Evolutionary conservation across 805 yeast genomes (phyloP).

Genomic region (Starmerella sirachaensis): DNA sequence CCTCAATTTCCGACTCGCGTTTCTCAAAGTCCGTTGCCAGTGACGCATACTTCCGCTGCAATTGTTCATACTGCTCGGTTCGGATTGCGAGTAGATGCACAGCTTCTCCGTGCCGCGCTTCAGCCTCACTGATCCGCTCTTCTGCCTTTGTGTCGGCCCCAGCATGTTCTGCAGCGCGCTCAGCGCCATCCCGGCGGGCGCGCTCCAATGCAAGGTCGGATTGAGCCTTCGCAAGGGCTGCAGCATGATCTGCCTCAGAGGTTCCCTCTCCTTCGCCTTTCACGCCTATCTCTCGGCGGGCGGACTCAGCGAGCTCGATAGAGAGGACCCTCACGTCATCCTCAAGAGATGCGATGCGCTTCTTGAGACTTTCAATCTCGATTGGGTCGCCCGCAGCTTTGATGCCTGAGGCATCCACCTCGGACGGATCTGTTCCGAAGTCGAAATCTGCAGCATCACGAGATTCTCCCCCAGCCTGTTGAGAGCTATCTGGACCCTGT

Average conservation of each 20-base stretch:
- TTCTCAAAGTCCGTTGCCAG: slow-evolving; percentile 14
- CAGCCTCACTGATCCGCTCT: slow-evolving; percentile 22
- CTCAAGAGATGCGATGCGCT: slow-evolving; percentile 21
- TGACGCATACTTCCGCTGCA: slow-evolving; percentile 22
- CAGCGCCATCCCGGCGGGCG: slow-evolving; percentile 24
- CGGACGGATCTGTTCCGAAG: no score
- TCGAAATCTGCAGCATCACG: no score
- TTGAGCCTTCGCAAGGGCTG: slow-evolving; percentile 23
- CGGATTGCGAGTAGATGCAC: slow-evolving; percentile 24
- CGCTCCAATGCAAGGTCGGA: slow-evolving; percentile 27
- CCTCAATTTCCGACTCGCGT: slow-evolving; percentile 5
- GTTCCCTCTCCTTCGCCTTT: slow-evolving; percentile 5
- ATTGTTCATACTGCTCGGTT: slow-evolving; percentile 23
- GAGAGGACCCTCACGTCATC: slow-evolving; percentile 29
- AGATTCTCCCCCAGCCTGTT: no score
- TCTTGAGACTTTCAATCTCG: slow-evolving; percentile 15
- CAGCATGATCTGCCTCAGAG: slow-evolving; percentile 7
- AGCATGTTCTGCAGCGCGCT: slow-evolving; percentile 7
- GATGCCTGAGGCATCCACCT: not conserved
- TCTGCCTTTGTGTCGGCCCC: slow-evolving; percentile 7
- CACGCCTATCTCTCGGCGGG: slow-evolving; percentile 29
- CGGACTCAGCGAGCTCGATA: slow-evolving; percentile 29
- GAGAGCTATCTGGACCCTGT: no score
- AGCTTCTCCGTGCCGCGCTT: slow-evolving; percentile 25
- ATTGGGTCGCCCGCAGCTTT: not conserved